These are phyloP conservation scores for Penicillium freii DNA, from an alignment of 2,329 filamentous ascomycete species.

Conservation along the genomic window DNA sequence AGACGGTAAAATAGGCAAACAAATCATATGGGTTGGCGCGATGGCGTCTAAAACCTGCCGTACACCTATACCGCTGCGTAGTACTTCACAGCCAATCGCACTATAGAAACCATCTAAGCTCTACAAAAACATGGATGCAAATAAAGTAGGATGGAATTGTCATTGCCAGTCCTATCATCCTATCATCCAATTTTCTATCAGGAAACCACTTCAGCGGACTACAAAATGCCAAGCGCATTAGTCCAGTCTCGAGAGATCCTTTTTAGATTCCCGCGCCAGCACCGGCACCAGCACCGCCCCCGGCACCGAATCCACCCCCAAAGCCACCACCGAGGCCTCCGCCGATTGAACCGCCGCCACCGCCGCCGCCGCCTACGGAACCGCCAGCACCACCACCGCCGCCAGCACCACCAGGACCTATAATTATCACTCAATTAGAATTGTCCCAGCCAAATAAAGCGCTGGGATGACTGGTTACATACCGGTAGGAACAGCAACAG, in stretches of 20 bases:
- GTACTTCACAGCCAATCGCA: too few relatives aligned
- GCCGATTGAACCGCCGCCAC: slow-evolving; percentile 3
- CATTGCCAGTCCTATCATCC: neutral
- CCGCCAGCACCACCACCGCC: neutral
- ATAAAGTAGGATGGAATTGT: neutral
- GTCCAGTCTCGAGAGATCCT: neutral
- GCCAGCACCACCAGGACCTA: neutral
- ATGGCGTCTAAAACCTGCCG: too few relatives aligned
- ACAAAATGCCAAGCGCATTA: neutral
- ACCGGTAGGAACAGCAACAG: slow-evolving; percentile 6
- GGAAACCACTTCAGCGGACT: neutral
- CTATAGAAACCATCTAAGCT: too few relatives aligned
- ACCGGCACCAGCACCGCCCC: neutral
- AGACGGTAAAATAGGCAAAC: too few relatives aligned
- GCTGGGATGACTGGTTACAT: neutral
- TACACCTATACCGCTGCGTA: too few relatives aligned
- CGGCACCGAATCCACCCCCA: slow-evolving; percentile 2
- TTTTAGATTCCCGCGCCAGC: neutral
- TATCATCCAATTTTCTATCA: neutral
- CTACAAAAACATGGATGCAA: neutral
- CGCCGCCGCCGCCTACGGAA: neutral
- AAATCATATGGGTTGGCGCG: too few relatives aligned
- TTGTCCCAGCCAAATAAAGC: too few relatives aligned
- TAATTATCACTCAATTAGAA: neutral
- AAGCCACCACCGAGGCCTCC: slow-evolving; percentile 2